Percentiles rank a stretch among this genome's conserved stretches.
phyloP scores from a whole-genome alignment of 108 stramenopile species.

The Mediolabrus comicus region DNA sequence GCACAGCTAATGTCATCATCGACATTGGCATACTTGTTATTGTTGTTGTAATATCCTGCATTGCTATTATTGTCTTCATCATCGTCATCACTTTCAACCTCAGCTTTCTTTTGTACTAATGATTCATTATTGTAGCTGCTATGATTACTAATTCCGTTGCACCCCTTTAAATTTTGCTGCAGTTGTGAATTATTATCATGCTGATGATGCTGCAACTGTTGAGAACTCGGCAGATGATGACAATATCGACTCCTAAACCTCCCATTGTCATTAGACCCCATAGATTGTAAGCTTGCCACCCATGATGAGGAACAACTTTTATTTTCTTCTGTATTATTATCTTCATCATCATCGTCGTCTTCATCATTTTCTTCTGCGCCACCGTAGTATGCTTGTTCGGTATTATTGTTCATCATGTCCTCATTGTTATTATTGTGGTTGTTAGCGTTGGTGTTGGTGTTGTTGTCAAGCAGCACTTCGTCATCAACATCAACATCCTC shows the following conservation, averaged over 20 bases:
- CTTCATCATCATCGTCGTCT: background rate
- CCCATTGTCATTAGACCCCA: constrained; percentile 5
- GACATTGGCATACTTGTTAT: background rate
- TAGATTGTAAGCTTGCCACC: constrained; percentile 29
- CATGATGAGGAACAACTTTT: constrained; percentile 7
- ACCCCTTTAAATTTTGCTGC: too few species aligned
- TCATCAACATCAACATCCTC: too few species aligned
- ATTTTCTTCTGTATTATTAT: background rate
- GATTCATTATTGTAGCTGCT: background rate
- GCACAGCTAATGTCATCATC: constrained; percentile 29
- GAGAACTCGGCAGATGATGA: too few species aligned
- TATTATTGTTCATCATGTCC: background rate
- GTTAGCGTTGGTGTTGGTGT: background rate
- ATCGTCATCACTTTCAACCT: background rate
- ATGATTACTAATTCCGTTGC: too few species aligned
- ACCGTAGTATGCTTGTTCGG: too few species aligned
- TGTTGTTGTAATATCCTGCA: background rate
- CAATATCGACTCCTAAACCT: background rate
- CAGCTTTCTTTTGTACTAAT: background rate
- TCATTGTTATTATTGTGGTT: background rate
- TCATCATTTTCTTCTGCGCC: constrained; percentile 15
- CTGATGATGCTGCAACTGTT: background rate
- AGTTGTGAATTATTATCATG: background rate
- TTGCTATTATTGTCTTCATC: background rate
- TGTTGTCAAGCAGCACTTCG: too few species aligned